phyloP scores from a whole-genome alignment of 192 early-diverging fungal genomes.

The Irineochytrium annulatum region DNA sequence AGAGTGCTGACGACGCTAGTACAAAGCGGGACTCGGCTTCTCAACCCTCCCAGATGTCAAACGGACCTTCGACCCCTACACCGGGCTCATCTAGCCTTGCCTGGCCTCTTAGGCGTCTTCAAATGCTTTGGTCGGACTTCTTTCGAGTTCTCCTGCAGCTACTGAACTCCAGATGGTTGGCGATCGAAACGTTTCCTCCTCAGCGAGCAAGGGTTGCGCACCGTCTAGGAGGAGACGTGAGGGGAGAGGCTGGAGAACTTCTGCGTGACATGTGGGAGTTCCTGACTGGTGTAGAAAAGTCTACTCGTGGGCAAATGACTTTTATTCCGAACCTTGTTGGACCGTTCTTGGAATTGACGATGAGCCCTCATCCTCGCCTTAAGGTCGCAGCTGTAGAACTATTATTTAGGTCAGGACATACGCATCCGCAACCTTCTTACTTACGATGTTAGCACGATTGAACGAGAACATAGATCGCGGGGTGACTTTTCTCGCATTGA shows the following conservation, averaged over 20 bases:
- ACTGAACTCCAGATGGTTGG: constrained; percentile 49
- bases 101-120: constrained; percentile 12
- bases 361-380: constrained; percentile 38
- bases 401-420: constrained; percentile 32
- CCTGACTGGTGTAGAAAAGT: constrained; percentile 28
- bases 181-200: constrained; percentile 55
- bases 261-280: constrained; percentile 54
- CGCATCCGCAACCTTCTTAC: constrained; percentile 11
- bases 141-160: constrained; percentile 46
- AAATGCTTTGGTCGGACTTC: constrained; percentile 38
- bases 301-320: constrained; percentile 19
- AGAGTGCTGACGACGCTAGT: constrained; percentile 4
- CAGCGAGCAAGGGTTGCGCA: constrained; percentile 52
- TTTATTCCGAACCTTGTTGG: constrained; percentile 39
- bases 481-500: constrained; percentile 40
- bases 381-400: constrained; percentile 39
- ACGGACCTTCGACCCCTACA: constrained; percentile 7
- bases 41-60: constrained; percentile 1
- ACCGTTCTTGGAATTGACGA: constrained; percentile 44
- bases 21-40: neutral
- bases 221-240: constrained; percentile 58
- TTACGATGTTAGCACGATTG: constrained; percentile 27
- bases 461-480: constrained; percentile 29
- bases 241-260: constrained; percentile 50
- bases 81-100: constrained; percentile 8